Base-by-base conservation (phyloP, 306 rosid genomes). In the Vigna unguiculata region DNA sequence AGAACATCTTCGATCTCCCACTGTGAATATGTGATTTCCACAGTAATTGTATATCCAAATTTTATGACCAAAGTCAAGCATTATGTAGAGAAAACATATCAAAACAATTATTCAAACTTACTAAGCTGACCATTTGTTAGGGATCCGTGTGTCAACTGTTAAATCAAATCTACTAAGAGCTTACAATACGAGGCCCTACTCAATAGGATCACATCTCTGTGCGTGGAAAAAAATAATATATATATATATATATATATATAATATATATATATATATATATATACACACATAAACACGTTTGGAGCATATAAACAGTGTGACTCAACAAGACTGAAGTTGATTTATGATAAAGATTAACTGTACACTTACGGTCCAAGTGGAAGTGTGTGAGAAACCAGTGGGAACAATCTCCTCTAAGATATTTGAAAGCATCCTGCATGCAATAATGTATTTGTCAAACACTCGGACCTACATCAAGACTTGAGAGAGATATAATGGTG, bases 341-440 rank as follows among this genome's bases (percentile, higher is more conserved):
- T 10, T 45, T 51, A 62, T 22, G 61, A 63, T 34, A 61, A 68
- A 67, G 30, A 59, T 47, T 20, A 47, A 62, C 64, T 19, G 51
- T 72, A 74, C 83, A 83, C 97, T 91, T 91, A 94, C 98, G 98
- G 82, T 94, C 98, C 96, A 93, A 78, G 73, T 93, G 98, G 78
- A 93, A 93, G 85, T 93, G 98, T 79, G 98, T 85, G 63, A 93
- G 98, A 87, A 93, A 93, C 98, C 98, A 93, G 82, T 93, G 90
- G 17, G 90, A 89, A 85, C 97, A 93, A 80, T 91, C 97, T 74
- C 97, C 89, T 87, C 97, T 81, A 41, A 93, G 98, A 85, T 88
- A 86, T 75, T 87, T 91, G 80, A 94, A 94, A 72, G 98, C 98
- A 84, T 94, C 98, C 98, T 94, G 90, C 85, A 89, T 32, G 62